These are phyloP conservation scores for Penicillium oxalicum DNA, from an alignment of 2,329 filamentous ascomycete species.

Conservation along the genomic window DNA sequence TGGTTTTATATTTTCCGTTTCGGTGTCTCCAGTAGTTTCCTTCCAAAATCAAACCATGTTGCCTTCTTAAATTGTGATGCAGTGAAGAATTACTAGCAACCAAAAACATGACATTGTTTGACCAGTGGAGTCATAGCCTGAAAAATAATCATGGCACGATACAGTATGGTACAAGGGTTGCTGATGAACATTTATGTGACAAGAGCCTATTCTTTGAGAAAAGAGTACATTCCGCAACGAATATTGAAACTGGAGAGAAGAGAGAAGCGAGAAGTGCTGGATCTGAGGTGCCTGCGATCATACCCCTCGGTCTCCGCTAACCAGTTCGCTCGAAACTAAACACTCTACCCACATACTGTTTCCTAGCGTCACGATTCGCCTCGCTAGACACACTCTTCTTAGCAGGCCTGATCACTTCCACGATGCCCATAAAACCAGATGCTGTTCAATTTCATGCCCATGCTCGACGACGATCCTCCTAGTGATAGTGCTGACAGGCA, in stretches of 20 bases:
- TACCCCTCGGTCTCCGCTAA: background rate
- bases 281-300: background rate
- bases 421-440: background rate
- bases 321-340: background rate
- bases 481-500: background rate
- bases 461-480: background rate
- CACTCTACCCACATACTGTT: background rate
- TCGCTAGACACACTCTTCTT: background rate
- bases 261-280: background rate
- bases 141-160: too few species aligned
- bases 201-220: background rate
- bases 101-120: too few species aligned
- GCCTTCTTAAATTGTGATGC: too few species aligned
- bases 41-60: too few species aligned
- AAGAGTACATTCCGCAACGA: background rate
- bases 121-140: too few species aligned
- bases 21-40: too few species aligned
- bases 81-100: too few species aligned
- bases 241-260: background rate
- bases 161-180: too few species aligned
- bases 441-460: background rate
- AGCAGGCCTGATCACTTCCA: background rate
- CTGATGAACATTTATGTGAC: background rate
- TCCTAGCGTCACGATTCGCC: background rate
- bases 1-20: too few species aligned